Evolutionary conservation across 2,329 filamentous ascomycete genomes (phyloP).

Genomic region (Neoscytalidium dimidiatum): DNA sequence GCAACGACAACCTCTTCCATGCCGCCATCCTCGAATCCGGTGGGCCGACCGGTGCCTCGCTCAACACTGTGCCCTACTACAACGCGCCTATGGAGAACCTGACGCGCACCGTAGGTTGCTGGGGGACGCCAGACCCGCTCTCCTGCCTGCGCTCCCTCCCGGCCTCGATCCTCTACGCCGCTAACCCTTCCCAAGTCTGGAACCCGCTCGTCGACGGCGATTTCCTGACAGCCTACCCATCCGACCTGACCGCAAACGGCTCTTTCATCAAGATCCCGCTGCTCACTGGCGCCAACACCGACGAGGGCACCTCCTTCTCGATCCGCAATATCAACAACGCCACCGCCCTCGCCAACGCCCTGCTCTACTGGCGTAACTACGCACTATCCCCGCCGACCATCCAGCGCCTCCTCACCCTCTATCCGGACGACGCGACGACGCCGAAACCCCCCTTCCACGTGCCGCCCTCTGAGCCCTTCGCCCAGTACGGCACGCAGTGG

Average conservation of each 20-base stretch:
- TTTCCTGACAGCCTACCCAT: constrained; percentile 28
- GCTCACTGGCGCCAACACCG: constrained; percentile 63
- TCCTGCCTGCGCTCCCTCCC: constrained; percentile 32
- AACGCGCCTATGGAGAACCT: constrained; percentile 22
- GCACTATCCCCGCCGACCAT: constrained; percentile 35
- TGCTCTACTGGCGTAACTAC: constrained; percentile 36
- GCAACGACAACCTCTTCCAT: constrained; percentile 43
- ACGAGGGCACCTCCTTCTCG: constrained; percentile 64
- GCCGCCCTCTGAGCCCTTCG: neutral
- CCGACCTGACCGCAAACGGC: constrained; percentile 39
- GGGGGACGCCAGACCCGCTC: constrained; percentile 32
- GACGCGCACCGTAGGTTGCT: constrained; percentile 7
- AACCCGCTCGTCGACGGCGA: constrained; percentile 30
- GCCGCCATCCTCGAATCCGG: constrained; percentile 44
- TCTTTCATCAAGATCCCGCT: constrained; percentile 65
- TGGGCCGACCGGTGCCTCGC: constrained; percentile 33
- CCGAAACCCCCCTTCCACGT: constrained; percentile 18
- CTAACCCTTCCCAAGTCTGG: constrained; percentile 25
- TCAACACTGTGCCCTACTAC: constrained; percentile 36
- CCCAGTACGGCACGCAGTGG: constrained; percentile 40
- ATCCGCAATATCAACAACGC: constrained; percentile 57
- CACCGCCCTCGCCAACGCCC: constrained; percentile 49
- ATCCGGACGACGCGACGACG: constrained; percentile 29
- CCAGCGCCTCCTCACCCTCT: constrained; percentile 32
- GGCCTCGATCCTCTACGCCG: constrained; percentile 29